These are phyloP conservation scores for Hysterium pulicare DNA, from an alignment of 2,329 filamentous ascomycete genomes.

Conservation along the genomic window DNA sequence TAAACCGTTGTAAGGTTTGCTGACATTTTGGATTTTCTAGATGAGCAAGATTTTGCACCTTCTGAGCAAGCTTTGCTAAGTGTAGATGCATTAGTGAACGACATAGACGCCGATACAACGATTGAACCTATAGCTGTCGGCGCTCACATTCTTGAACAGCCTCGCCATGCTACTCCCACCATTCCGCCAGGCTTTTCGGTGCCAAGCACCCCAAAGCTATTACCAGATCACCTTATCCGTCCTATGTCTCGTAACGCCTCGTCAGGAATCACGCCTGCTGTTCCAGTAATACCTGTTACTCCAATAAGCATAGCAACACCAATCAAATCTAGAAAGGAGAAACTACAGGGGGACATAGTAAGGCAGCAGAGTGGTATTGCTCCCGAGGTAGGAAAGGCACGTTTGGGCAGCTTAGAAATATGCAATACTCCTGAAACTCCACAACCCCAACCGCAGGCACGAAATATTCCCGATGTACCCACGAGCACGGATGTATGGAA, in stretches of 20 bases:
- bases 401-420: too few relatives aligned
- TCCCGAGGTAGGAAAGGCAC: neutral
- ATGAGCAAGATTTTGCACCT: conserved; percentile 58
- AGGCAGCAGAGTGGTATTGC: neutral
- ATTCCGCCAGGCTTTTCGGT: conserved; percentile 45
- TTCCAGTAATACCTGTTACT: conserved; percentile 41
- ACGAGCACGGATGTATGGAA: conserved; percentile 11
- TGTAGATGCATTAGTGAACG: conserved; percentile 68
- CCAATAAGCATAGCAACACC: conserved; percentile 30
- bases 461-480: conserved; percentile 11
- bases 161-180: conserved; percentile 42
- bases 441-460: conserved; percentile 9
- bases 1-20: conserved; percentile 25
- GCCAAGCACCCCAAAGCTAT: conserved; percentile 22
- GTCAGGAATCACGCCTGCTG: conserved; percentile 30
- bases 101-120: conserved; percentile 38
- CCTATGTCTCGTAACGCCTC: conserved; percentile 32
- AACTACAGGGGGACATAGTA: conserved; percentile 11
- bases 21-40: conserved; percentile 51
- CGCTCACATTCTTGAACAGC: conserved; percentile 30
- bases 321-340: conserved; percentile 23
- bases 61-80: conserved; percentile 60
- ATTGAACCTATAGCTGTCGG: conserved; percentile 25
- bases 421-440: neutral
- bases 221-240: conserved; percentile 21